These are phyloP conservation scores for Fraxinus sp. DNA, from an alignment of 305 asterid species.

Conservation along the genomic window DNA sequence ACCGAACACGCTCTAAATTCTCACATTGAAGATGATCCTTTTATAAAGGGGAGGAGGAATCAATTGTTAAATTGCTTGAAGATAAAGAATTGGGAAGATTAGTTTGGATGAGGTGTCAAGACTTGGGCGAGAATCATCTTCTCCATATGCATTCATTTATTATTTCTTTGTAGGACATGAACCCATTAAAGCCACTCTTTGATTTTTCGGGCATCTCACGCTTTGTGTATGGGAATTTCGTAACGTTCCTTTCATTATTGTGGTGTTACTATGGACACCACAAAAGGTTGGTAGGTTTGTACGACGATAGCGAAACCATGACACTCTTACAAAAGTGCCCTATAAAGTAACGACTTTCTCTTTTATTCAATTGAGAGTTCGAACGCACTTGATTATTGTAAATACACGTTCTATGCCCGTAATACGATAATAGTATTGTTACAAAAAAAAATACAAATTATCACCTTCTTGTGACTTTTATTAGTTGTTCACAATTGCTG, in stretches of 20 bases:
- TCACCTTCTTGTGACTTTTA: too few relatives aligned
- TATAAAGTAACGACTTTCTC: not conserved
- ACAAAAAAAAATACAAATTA: too few relatives aligned
- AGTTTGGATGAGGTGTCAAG: not conserved
- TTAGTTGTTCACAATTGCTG: not conserved
- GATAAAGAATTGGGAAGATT: not conserved
- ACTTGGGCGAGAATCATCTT: not conserved
- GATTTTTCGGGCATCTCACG: not conserved
- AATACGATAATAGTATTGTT: too few relatives aligned
- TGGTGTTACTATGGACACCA: not conserved
- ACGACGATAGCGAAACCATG: not conserved
- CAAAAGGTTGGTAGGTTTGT: not conserved
- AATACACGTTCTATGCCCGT: not conserved
- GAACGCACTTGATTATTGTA: not conserved
- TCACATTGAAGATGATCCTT: not conserved
- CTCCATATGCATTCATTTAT: not conserved
- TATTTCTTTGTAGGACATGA: not conserved
- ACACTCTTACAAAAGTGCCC: not conserved
- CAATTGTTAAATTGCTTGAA: not conserved
- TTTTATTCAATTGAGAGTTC: not conserved
- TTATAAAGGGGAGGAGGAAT: not conserved
- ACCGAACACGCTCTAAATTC: not conserved
- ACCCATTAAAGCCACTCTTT: not conserved
- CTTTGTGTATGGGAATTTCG: not conserved
- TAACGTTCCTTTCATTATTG: not conserved